Percentiles rank a stretch among this genome's conserved stretches.
Evolutionary conservation across 495 filamentous ascomycete genomes (phyloP).

Genomic region (Viridothelium virens): DNA sequence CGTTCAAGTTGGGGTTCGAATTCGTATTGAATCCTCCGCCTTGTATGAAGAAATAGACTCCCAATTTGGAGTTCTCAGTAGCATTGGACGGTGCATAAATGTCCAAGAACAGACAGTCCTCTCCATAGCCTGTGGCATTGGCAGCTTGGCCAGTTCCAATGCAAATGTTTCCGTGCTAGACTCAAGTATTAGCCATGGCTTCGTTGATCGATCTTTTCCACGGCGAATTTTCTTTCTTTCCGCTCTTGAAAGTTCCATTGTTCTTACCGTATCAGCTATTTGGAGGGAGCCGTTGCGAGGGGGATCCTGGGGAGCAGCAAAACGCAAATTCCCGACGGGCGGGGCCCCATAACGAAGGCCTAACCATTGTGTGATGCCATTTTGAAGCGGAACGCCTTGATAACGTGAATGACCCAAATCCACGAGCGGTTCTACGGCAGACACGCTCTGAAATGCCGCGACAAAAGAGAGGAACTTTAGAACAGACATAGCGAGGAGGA

Average conservation of each 20-base stretch:
- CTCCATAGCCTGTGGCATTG: conserved; percentile 25
- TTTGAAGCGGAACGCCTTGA: conserved; percentile 23
- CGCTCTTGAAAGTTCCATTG: too few species aligned
- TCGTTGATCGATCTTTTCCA: not conserved
- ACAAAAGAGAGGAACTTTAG: not conserved
- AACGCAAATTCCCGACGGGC: conserved; percentile 51
- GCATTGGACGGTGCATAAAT: conserved; percentile 60
- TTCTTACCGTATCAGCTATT: conserved; percentile 12
- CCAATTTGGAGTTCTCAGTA: conserved; percentile 43
- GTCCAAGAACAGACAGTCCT: conserved; percentile 71
- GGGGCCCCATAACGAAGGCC: conserved; percentile 59
- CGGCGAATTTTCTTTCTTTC: too few species aligned
- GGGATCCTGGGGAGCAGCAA: conserved; percentile 52
- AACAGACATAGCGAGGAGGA: not conserved
- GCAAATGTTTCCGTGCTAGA: not conserved
- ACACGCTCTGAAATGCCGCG: not conserved
- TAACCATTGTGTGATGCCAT: conserved; percentile 54
- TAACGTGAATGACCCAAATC: conserved; percentile 29
- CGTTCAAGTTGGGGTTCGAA: conserved; percentile 61
- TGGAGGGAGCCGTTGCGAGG: conserved; percentile 15
- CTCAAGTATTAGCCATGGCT: not conserved
- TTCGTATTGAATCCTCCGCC: conserved; percentile 64
- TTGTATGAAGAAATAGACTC: conserved; percentile 68
- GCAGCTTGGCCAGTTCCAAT: not conserved
- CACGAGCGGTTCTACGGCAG: conserved; percentile 25